Percentiles rank a stretch among this genome's conserved stretches.
These are phyloP conservation scores for Coemansia sp. DNA, from an alignment of 192 early-diverging fungal species.

Conservation along the genomic window DNA sequence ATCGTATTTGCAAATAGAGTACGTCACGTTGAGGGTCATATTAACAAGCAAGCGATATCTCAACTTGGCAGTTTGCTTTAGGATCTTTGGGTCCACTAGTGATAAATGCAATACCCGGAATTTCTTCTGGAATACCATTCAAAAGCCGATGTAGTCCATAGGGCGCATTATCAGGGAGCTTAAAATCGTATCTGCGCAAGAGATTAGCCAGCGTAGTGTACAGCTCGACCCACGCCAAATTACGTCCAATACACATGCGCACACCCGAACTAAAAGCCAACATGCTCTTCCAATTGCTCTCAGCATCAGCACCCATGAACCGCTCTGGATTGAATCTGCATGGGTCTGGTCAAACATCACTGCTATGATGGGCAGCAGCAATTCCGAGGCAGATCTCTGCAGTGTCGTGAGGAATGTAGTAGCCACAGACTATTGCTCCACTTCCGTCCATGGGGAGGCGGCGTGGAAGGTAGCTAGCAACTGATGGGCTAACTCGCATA, in stretches of 20 bases:
- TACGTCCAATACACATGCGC: constrained; percentile 46
- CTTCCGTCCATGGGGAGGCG: constrained; percentile 4
- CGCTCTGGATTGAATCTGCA: constrained; percentile 35
- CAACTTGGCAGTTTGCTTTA: constrained; percentile 20
- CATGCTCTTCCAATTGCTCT: constrained; percentile 11
- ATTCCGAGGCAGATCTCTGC: constrained; percentile 27
- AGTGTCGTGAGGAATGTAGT: constrained; percentile 18
- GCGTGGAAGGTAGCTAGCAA: constrained; percentile 32
- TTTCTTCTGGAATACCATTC: constrained; percentile 3
- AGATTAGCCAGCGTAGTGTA: constrained; percentile 48
- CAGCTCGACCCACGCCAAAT: constrained; percentile 44
- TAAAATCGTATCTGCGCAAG: constrained; percentile 36
- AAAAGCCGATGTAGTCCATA: constrained; percentile 22
- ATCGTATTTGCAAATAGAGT: background rate
- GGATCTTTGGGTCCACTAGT: constrained; percentile 33
- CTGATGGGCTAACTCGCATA: constrained; percentile 41
- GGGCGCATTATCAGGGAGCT: constrained; percentile 14
- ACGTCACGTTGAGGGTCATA: background rate
- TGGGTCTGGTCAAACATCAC: constrained; percentile 21
- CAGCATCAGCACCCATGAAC: constrained; percentile 31
- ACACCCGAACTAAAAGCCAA: constrained; percentile 41
- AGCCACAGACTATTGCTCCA: constrained; percentile 11
- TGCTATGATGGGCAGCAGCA: constrained; percentile 35
- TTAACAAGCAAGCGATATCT: constrained; percentile 17
- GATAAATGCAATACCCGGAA: constrained; percentile 22